These are phyloP conservation scores for Saccharomyces eubayanus DNA, from an alignment of 805 yeast genomes.

Conservation along the genomic window DNA sequence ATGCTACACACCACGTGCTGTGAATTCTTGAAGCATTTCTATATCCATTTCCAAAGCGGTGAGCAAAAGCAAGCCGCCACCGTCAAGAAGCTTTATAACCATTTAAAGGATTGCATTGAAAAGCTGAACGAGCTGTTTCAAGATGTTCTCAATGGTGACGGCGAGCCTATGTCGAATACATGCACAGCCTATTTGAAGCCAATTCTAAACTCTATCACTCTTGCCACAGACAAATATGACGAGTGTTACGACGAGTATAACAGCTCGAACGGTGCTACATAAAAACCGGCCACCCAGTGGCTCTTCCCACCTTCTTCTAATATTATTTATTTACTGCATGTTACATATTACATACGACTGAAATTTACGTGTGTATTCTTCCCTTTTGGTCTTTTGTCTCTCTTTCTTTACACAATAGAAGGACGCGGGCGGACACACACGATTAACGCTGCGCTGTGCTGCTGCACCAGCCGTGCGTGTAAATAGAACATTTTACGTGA, in stretches of 20 bases:
- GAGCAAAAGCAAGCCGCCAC: slow-evolving; percentile 37
- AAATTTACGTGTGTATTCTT: neutral
- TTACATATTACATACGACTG: neutral
- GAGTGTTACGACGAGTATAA: slow-evolving; percentile 4
- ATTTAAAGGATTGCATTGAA: slow-evolving; percentile 40
- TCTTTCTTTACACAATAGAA: neutral
- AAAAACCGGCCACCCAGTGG: neutral
- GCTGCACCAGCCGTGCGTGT: neutral
- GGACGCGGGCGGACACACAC: neutral
- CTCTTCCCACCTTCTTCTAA: neutral
- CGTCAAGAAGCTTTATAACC: slow-evolving; percentile 40
- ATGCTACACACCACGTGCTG: slow-evolving; percentile 64
- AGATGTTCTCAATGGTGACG: slow-evolving; percentile 26
- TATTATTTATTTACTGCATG: neutral
- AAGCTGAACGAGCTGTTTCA: slow-evolving; percentile 31
- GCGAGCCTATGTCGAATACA: slow-evolving; percentile 20
- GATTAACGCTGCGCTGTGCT: neutral
- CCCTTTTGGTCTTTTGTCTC: neutral
- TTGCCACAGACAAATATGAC: slow-evolving; percentile 43
- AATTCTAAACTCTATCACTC: slow-evolving; percentile 35
- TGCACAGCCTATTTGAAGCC: slow-evolving; percentile 37
- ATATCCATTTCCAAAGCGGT: slow-evolving; percentile 51
- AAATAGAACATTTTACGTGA: neutral
- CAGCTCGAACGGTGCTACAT: neutral
- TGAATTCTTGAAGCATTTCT: slow-evolving; percentile 70